phyloP scores from a whole-genome alignment of 345 rosid genomes.

The Raphanus sativus region DNA sequence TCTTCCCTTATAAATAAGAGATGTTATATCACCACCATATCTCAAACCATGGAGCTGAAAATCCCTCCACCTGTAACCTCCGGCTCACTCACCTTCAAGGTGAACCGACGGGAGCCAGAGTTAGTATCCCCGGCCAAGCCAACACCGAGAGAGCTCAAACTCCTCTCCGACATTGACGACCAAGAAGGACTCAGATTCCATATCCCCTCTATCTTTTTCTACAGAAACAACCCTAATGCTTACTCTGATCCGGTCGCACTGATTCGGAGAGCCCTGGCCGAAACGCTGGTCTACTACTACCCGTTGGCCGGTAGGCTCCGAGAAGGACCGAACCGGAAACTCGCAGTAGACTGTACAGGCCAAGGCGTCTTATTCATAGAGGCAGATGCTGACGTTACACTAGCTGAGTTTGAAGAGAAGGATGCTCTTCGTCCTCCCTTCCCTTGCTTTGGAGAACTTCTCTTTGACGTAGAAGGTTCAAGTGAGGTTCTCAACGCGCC shows the following conservation, averaged over 20 bases:
- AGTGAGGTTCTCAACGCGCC: slow-evolving; percentile 37
- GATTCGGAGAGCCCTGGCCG: slow-evolving; percentile 30
- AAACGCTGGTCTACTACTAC: slow-evolving; percentile 35
- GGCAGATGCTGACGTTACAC: slow-evolving; percentile 44
- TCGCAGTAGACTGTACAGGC: slow-evolving; percentile 39
- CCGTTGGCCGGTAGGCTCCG: slow-evolving; percentile 43
- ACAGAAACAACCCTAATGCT: slow-evolving; percentile 28
- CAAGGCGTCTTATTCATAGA: slow-evolving; percentile 44
- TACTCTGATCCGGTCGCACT: slow-evolving; percentile 27
- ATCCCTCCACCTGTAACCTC: slow-evolving; percentile 4
- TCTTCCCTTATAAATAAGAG: too few species aligned
- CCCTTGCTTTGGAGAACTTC: slow-evolving; percentile 41
- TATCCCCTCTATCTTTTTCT: slow-evolving; percentile 42
- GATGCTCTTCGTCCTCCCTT: slow-evolving; percentile 41
- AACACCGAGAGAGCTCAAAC: slow-evolving; percentile 47
- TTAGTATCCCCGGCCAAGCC: slow-evolving; percentile 50
- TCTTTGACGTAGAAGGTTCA: slow-evolving; percentile 30
- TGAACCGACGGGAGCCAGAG: slow-evolving; percentile 37
- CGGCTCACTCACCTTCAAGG: slow-evolving; percentile 38
- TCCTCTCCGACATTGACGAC: slow-evolving; percentile 60
- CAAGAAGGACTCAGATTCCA: slow-evolving; percentile 52
- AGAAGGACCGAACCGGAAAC: slow-evolving; percentile 41
- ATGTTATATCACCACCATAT: not conserved
- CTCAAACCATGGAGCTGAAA: slow-evolving; percentile 17
- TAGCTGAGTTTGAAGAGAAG: slow-evolving; percentile 31